Evolutionary conservation across 2,329 filamentous ascomycete genomes (phyloP).

Genomic region (Aspergillus quadricinctus): DNA sequence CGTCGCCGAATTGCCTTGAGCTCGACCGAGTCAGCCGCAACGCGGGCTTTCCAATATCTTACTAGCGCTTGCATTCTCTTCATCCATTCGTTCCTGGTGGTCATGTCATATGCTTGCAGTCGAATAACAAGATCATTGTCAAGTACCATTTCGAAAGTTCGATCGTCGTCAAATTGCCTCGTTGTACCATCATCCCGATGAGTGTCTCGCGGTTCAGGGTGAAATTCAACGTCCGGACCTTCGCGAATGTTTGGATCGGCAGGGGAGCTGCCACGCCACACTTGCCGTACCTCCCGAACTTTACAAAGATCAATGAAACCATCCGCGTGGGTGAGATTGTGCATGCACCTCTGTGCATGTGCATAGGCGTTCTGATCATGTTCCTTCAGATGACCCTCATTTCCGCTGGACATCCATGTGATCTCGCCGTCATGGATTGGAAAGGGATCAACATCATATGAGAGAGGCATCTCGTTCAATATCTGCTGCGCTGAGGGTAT

Average conservation of each 20-base stretch:
- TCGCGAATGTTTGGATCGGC: constrained; percentile 50
- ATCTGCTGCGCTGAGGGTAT: constrained; percentile 55
- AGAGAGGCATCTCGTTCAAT: constrained; percentile 54
- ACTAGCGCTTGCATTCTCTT: constrained; percentile 52
- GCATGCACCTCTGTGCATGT: constrained; percentile 55
- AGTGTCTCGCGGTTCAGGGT: constrained; percentile 45
- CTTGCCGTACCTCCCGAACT: constrained; percentile 54
- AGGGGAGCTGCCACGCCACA: constrained; percentile 48
- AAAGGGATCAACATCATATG: constrained; percentile 60
- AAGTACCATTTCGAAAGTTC: constrained; percentile 59
- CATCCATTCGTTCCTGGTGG: constrained; percentile 60
- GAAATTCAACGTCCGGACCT: constrained; percentile 55
- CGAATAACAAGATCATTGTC: constrained; percentile 59
- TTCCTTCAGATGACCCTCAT: constrained; percentile 42
- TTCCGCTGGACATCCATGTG: constrained; percentile 52
- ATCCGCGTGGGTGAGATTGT: constrained; percentile 57
- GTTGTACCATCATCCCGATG: constrained; percentile 51
- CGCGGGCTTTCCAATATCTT: constrained; percentile 59
- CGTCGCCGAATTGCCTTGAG: constrained; percentile 54
- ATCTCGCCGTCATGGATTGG: constrained; percentile 51
- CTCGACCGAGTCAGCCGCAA: constrained; percentile 52
- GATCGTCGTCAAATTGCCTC: constrained; percentile 51
- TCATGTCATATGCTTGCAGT: constrained; percentile 55
- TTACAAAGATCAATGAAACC: constrained; percentile 60
- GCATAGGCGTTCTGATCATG: constrained; percentile 58